These are phyloP conservation scores for Penicillium freii DNA, from an alignment of 2,329 filamentous ascomycete genomes.

Conservation along the genomic window DNA sequence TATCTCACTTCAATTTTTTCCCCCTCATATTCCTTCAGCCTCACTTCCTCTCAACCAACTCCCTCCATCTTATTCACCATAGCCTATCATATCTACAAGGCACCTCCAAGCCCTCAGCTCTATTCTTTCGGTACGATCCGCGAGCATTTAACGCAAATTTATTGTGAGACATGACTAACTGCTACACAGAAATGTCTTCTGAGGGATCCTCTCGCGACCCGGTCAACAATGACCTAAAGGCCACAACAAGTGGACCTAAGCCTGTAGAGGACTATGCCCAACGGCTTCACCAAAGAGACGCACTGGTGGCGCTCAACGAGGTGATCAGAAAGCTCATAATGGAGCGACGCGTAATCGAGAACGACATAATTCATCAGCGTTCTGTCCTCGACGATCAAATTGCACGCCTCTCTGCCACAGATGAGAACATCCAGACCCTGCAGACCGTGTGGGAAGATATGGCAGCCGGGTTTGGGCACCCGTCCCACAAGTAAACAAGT, in stretches of 20 bases:
- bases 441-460: background rate
- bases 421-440: background rate
- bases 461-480: background rate
- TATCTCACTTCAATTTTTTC: background rate
- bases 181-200: background rate
- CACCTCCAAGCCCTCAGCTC: too few relatives aligned
- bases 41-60: background rate
- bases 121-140: background rate
- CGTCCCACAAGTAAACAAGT: background rate
- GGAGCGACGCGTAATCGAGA: background rate
- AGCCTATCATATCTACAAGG: background rate
- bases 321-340: background rate
- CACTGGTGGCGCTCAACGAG: background rate
- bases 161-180: background rate
- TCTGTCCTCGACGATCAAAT: background rate
- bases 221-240: too few relatives aligned
- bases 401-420: background rate
- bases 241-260: too few relatives aligned
- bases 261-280: too few relatives aligned
- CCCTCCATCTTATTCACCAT: background rate
- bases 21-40: background rate
- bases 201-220: too few relatives aligned
- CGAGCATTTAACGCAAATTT: background rate
- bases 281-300: background rate
- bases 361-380: background rate